These are phyloP conservation scores for Tricholoma sp. DNA, from an alignment of 768 basidiomycete genomes.

Conservation along the genomic window DNA sequence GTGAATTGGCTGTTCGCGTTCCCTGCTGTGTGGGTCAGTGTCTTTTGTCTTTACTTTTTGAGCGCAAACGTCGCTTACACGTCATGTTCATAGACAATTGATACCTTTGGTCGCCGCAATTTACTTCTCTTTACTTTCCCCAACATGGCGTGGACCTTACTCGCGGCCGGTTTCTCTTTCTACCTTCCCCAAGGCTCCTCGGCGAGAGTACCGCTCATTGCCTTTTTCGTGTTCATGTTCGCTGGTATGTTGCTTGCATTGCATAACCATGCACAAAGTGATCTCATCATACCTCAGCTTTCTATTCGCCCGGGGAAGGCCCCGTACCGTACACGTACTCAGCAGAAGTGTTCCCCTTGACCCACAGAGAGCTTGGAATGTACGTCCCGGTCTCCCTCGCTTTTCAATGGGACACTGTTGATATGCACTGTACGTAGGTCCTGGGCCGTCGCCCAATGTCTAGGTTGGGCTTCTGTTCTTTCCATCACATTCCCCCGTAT, in stretches of 20 bases:
- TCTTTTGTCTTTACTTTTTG: conserved; percentile 11
- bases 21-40: conserved; percentile 53
- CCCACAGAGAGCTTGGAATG: conserved; percentile 65
- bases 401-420: conserved; percentile 21
- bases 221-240: conserved; percentile 40
- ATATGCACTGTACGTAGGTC: conserved; percentile 5
- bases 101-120: conserved; percentile 75
- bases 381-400: conserved; percentile 26
- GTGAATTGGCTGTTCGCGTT: conserved; percentile 64
- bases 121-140: conserved; percentile 77
- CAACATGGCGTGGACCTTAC: conserved; percentile 69
- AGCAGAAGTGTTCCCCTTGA: conserved; percentile 87
- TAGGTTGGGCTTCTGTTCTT: conserved; percentile 31
- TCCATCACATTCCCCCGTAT: conserved; percentile 58
- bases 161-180: conserved; percentile 74
- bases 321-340: conserved; percentile 91
- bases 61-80: conserved; percentile 4
- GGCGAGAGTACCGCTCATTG: conserved; percentile 40
- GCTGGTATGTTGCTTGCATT: conserved; percentile 23
- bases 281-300: conserved; percentile 27
- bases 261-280: background rate
- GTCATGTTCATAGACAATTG: conserved; percentile 40
- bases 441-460: too few species aligned
- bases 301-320: conserved; percentile 84
- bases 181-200: conserved; percentile 32